Base-by-base conservation (phyloP, 176 grass and related monocot species). In the Miscanthus lutarioriparius region DNA sequence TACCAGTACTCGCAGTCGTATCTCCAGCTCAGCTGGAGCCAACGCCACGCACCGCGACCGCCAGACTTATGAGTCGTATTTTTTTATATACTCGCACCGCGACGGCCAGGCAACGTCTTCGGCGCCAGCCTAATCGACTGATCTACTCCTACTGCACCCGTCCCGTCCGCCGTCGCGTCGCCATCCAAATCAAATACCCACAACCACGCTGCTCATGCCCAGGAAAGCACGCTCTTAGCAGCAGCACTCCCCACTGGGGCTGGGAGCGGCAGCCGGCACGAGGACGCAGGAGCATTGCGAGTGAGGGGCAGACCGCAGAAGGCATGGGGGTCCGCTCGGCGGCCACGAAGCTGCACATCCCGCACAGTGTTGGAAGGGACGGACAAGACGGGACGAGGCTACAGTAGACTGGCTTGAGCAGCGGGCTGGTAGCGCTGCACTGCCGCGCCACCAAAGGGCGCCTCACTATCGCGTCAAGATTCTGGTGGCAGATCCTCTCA, bases 311-410 rank as follows among this genome's bases (percentile, higher is more conserved):
- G 53, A 8, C 17, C 14, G 17, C 72, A n/a, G 22, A 27, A 38
- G 78, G 59, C 39, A 90, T 87, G 89, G 84, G 84, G 75, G 89
- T 79, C 75, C 80, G 89, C 80, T 32, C 48, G 80, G 87, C 87
- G 56, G 89, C 75, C 68, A 90, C 89, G 10, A 90, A 90, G 89
- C 89, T 90, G 74, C 68, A 90, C 88, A 79, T 90, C 48, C 10
- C 80, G 12, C 84, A n/a, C n/a, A n/a, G n/a, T n/a, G n/a, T n/a
- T n/a, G n/a, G n/a, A n/a, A n/a, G n/a, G n/a, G n/a, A n/a, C n/a
- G n/a, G n/a, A n/a, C n/a, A n/a, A n/a, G n/a, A n/a, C n/a, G n/a
- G n/a, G n/a, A n/a, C n/a, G n/a, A n/a, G n/a, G n/a, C n/a, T n/a
- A n/a, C n/a, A n/a, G n/a, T n/a, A n/a, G n/a, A n/a, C n/a, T n/a